Evolutionary conservation across 371 early-diverging fungal genomes (phyloP).

Genomic region (Polyrhizophydium stewartii): DNA sequence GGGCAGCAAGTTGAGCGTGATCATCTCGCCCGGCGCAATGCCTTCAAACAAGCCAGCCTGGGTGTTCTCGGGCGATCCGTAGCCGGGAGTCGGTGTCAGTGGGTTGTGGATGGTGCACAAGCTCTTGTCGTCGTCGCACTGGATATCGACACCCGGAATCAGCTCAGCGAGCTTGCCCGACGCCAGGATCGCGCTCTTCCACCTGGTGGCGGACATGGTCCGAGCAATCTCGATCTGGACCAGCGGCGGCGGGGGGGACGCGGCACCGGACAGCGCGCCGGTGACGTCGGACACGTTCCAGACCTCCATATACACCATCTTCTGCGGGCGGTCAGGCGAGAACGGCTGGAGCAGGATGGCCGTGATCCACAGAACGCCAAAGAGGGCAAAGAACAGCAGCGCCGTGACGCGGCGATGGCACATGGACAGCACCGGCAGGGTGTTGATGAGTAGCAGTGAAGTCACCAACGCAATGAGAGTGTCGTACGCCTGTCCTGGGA

Average conservation of each 20-base stretch:
- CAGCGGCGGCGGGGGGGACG: neutral
- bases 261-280: neutral
- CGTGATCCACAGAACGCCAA: slow-evolving; percentile 7
- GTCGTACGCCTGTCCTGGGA: slow-evolving; percentile 18
- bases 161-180: neutral
- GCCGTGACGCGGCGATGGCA: slow-evolving; percentile 8
- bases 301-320: slow-evolving; percentile 10
- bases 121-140: neutral
- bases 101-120: neutral
- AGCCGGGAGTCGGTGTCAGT: neutral
- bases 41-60: too few relatives aligned
- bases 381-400: slow-evolving; percentile 1
- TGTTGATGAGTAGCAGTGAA: slow-evolving; percentile 14
- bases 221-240: neutral
- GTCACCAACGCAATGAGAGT: slow-evolving; percentile 13
- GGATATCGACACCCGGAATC: neutral
- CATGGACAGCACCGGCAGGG: slow-evolving; percentile 19
- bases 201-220: neutral
- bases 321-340: slow-evolving; percentile 21
- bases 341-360: slow-evolving; percentile 6
- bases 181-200: neutral
- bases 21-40: neutral
- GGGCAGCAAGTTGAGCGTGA: neutral
- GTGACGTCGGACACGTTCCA: slow-evolving; percentile 15
- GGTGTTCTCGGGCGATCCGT: neutral